These are phyloP conservation scores for Sporothrix brunneoviolacea DNA, from an alignment of 2,329 filamentous ascomycete species.

Conservation along the genomic window DNA sequence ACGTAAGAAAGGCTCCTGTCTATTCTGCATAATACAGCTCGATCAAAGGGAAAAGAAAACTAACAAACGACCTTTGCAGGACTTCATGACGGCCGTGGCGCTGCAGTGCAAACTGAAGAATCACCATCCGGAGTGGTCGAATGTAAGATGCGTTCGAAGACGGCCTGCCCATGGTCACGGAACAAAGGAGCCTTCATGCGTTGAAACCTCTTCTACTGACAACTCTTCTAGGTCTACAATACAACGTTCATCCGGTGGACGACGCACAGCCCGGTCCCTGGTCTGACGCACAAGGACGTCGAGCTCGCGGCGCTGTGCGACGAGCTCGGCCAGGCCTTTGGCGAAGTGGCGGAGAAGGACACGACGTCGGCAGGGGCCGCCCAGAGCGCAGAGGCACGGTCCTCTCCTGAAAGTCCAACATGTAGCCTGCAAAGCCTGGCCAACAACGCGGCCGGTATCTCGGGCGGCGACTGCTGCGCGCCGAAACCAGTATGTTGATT, in stretches of 20 bases:
- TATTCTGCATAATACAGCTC: too few species aligned
- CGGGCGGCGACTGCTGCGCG: slow-evolving; percentile 49
- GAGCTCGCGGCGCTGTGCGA: slow-evolving; percentile 58
- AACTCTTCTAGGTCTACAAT: slow-evolving; percentile 57
- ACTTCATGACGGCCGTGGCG: slow-evolving; percentile 69
- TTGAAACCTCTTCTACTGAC: not conserved
- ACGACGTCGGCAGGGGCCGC: not conserved
- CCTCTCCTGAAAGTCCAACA: too few species aligned
- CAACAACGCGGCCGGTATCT: slow-evolving; percentile 37
- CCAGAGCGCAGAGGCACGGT: too few species aligned
- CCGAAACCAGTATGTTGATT: slow-evolving; percentile 29
- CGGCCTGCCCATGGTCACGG: too few species aligned
- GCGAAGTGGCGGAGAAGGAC: slow-evolving; percentile 35
- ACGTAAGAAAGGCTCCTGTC: slow-evolving; percentile 27
- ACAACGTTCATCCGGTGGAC: slow-evolving; percentile 66
- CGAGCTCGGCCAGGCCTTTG: slow-evolving; percentile 47
- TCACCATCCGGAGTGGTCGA: slow-evolving; percentile 73
- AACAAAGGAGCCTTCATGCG: too few species aligned
- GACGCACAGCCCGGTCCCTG: slow-evolving; percentile 55
- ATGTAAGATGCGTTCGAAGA: slow-evolving; percentile 45
- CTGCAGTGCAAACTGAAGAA: slow-evolving; percentile 60
- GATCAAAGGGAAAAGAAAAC: not conserved
- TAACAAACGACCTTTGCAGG: slow-evolving; percentile 33
- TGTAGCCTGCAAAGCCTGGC: slow-evolving; percentile 38
- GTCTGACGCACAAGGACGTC: slow-evolving; percentile 59